Evolutionary conservation across 1,284 basidiomycete species (phyloP), one percentile per base, ranked within the genome.

Genomic region (Cryptococcus depauperatus): DNA sequence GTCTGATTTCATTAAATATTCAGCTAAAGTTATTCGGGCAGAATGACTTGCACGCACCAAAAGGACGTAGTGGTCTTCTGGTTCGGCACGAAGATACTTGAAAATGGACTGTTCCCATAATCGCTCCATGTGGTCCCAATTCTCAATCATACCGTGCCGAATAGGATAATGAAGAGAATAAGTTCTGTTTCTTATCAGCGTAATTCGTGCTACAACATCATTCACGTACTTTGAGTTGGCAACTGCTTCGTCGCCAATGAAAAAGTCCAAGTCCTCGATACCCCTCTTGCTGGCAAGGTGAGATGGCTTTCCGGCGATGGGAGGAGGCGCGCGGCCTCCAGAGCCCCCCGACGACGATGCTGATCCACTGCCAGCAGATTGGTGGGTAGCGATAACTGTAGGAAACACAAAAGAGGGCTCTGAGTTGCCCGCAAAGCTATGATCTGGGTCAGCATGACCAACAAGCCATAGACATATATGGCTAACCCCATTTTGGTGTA

Each of bases 31-130:
- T n/a, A n/a, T n/a, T n/a, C n/a, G n/a, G n/a, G n/a, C n/a, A n/a
- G n/a, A 77, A 86, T 67, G 59, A n/a, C n/a, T n/a, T n/a, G n/a
- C n/a, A n/a, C n/a, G n/a, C n/a, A 96, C 92, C 61, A 99, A 75
- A 52, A 98, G 79, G 69, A 97, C 96, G 72, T 97, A 89, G 72
- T 98, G 95, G 72, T 98, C 95, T 73, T 98, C 95, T 11, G 95
- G 95, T 73, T 99, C 95, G 11, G 92, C 92, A 49, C 93, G 80
- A 51, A 99, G 78, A 74, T 98, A 98, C 75, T 98, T 98, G 82
- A 99, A 99, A 79, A 98, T 98, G 58, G 85, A 90, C 76, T 98
- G 93, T 72, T 97, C 92, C 95, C 93, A 98, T 73, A 92, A 98
- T 9, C 95, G 78, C 71, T 98, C 95, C 95, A 99, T 99, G 62